These are phyloP conservation scores for Aureobasidium uvarum DNA, from an alignment of 2,329 filamentous ascomycete genomes.

Conservation along the genomic window DNA sequence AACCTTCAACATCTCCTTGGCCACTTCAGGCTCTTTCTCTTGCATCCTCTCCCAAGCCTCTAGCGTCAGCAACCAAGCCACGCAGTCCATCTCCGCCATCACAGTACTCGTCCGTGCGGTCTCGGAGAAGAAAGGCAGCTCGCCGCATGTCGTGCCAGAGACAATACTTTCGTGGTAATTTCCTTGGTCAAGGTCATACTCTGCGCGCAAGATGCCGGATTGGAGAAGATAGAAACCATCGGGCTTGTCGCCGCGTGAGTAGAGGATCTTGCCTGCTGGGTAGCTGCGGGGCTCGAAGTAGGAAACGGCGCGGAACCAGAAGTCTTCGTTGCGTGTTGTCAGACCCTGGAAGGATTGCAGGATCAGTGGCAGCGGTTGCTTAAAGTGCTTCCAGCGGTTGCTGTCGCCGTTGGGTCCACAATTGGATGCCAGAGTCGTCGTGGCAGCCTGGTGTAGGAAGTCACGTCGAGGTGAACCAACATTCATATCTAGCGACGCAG, in stretches of 20 bases:
- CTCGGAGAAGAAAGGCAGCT: constrained; percentile 93
- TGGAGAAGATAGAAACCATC: constrained; percentile 89
- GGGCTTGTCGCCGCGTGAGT: constrained; percentile 69
- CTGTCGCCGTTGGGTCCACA: constrained; percentile 3
- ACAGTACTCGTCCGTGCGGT: constrained; percentile 85
- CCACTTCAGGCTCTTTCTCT: constrained; percentile 69
- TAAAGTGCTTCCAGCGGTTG: constrained; percentile 75
- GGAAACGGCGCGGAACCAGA: constrained; percentile 78
- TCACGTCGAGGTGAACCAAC: constrained; percentile 75
- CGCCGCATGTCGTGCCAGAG: constrained; percentile 90
- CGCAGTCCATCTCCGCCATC: constrained; percentile 73
- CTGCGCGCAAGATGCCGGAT: constrained; percentile 80
- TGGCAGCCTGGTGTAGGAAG: constrained; percentile 75
- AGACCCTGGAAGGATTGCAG: constrained; percentile 93
- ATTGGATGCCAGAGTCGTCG: constrained; percentile 58
- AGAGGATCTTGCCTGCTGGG: constrained; percentile 68
- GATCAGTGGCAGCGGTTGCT: constrained; percentile 85
- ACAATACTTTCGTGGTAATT: constrained; percentile 88
- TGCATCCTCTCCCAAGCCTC: constrained; percentile 73
- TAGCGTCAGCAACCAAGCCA: constrained; percentile 76
- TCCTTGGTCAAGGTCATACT: constrained; percentile 89
- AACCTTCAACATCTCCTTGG: constrained; percentile 78
- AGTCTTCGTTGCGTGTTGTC: constrained; percentile 84
- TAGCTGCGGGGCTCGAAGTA: constrained; percentile 74
- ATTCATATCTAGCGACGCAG: constrained; percentile 32